phyloP scores from a whole-genome alignment of 352 stramenopile genomes.

The Phytopythium chamaehyphon region DNA sequence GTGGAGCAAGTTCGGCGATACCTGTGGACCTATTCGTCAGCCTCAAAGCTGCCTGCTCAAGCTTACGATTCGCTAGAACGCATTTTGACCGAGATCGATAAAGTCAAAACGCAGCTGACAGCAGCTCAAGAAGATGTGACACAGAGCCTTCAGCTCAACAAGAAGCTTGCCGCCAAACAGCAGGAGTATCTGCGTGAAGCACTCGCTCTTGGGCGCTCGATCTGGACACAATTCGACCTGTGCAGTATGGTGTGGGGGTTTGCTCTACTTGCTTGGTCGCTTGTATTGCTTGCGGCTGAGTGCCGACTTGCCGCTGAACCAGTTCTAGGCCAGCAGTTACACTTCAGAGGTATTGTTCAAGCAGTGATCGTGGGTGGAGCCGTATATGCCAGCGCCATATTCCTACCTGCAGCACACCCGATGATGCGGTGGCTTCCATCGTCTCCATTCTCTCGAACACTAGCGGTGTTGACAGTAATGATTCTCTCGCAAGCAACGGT shows the following conservation, averaged over 20 bases:
- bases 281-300: constrained; percentile 16
- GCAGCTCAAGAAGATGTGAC: neutral
- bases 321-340: neutral
- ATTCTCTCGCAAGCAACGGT: neutral
- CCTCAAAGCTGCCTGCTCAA: constrained; percentile 57
- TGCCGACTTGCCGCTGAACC: neutral
- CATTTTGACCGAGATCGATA: constrained; percentile 33
- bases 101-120: constrained; percentile 16
- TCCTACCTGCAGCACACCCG: neutral
- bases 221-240: constrained; percentile 89
- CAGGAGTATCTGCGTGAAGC: constrained; percentile 67
- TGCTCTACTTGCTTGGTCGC: constrained; percentile 36
- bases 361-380: constrained; percentile 3
- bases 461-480: neutral
- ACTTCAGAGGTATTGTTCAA: neutral
- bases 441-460: constrained; percentile 20
- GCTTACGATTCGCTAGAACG: constrained; percentile 56
- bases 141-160: constrained; percentile 16
- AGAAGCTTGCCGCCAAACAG: constrained; percentile 32
- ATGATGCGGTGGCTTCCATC: constrained; percentile 12
- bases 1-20: constrained; percentile 82
- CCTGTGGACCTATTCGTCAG: constrained; percentile 58
- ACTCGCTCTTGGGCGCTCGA: constrained; percentile 55
- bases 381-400: neutral
- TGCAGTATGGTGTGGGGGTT: constrained; percentile 68